Percentiles rank a stretch among this genome's conserved stretches.
Evolutionary conservation across 1,284 basidiomycete species (phyloP).

Genomic region (Pseudozyma tsukubaensis): DNA sequence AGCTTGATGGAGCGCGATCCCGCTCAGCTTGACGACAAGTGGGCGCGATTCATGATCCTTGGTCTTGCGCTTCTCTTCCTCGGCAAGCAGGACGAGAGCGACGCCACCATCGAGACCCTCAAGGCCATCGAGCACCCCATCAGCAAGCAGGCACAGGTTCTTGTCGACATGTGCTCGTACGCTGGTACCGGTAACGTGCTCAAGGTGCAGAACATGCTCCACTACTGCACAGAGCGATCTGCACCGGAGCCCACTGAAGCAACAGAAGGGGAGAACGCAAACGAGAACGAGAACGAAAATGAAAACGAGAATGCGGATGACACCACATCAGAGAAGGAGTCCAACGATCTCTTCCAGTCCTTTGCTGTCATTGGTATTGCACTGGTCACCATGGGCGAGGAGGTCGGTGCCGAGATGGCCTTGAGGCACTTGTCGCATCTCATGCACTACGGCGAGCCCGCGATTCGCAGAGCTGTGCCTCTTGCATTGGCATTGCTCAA

Average conservation of each 20-base stretch:
- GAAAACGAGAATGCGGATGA: slow-evolving; percentile 44
- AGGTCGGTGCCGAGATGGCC: slow-evolving; percentile 91
- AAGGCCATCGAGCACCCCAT: slow-evolving; percentile 95
- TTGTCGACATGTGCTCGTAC: slow-evolving; percentile 94
- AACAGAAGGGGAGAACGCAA: slow-evolving; percentile 50
- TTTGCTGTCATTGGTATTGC: slow-evolving; percentile 95
- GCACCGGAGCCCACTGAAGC: slow-evolving; percentile 71
- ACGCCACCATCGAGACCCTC: slow-evolving; percentile 93
- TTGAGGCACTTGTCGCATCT: slow-evolving; percentile 67
- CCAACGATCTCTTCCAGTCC: slow-evolving; percentile 87
- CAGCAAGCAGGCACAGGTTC: slow-evolving; percentile 87
- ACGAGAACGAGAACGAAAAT: slow-evolving; percentile 14
- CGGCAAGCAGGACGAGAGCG: slow-evolving; percentile 76
- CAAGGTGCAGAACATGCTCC: slow-evolving; percentile 91
- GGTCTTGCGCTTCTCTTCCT: slow-evolving; percentile 92
- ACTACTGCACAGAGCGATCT: slow-evolving; percentile 92
- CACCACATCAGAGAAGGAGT: slow-evolving; percentile 71
- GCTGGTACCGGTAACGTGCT: slow-evolving; percentile 96
- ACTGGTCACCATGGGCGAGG: slow-evolving; percentile 97
- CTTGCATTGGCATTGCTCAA: slow-evolving; percentile 93
- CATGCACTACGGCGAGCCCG: slow-evolving; percentile 98
- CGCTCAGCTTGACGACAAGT: slow-evolving; percentile 74
- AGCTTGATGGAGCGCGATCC: slow-evolving; percentile 79
- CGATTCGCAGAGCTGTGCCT: slow-evolving; percentile 92
- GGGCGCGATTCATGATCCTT: slow-evolving; percentile 89